Evolutionary conservation across 495 filamentous ascomycete genomes (phyloP).

Genomic region (Penicillium manginii): DNA sequence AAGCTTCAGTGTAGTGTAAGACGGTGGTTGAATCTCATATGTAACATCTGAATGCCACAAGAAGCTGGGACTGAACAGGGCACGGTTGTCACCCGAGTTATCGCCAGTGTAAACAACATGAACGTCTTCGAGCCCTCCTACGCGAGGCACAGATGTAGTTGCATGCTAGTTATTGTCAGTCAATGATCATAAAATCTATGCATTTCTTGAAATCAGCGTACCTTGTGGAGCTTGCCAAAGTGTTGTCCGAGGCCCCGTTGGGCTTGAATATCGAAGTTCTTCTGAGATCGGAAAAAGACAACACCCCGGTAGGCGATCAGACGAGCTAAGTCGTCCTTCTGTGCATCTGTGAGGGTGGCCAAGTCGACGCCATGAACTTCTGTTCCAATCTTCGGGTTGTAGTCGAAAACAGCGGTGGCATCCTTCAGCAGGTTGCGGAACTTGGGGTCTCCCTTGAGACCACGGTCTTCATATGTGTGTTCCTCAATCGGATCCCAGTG

Average conservation of each 20-base stretch:
- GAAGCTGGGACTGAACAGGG: slow-evolving; percentile 53
- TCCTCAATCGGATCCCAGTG: slow-evolving; percentile 57
- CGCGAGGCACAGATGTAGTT: slow-evolving; percentile 61
- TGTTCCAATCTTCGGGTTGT: slow-evolving; percentile 72
- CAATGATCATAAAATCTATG: not conserved
- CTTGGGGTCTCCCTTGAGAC: slow-evolving; percentile 54
- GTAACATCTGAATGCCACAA: slow-evolving; percentile 71
- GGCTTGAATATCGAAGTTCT: slow-evolving; percentile 66
- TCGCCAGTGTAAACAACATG: slow-evolving; percentile 70
- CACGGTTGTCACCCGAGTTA: slow-evolving; percentile 62
- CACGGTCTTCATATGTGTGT: slow-evolving; percentile 58
- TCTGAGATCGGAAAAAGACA: slow-evolving; percentile 72
- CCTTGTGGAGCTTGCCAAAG: slow-evolving; percentile 69
- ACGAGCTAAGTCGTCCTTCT: slow-evolving; percentile 76
- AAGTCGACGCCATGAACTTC: slow-evolving; percentile 74
- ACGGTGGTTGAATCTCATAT: slow-evolving; percentile 78
- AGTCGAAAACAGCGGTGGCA: slow-evolving; percentile 60
- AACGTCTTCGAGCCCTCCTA: slow-evolving; percentile 66
- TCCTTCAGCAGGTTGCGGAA: slow-evolving; percentile 55
- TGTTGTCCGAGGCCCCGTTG: slow-evolving; percentile 68
- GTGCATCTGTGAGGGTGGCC: slow-evolving; percentile 63
- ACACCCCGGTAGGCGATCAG: slow-evolving; percentile 73
- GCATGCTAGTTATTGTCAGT: slow-evolving; percentile 40
- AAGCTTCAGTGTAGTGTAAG: slow-evolving; percentile 72
- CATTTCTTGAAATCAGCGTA: slow-evolving; percentile 12